Base-by-base conservation (phyloP, 179 eudicot species). In the Patellifolia procumbens region DNA sequence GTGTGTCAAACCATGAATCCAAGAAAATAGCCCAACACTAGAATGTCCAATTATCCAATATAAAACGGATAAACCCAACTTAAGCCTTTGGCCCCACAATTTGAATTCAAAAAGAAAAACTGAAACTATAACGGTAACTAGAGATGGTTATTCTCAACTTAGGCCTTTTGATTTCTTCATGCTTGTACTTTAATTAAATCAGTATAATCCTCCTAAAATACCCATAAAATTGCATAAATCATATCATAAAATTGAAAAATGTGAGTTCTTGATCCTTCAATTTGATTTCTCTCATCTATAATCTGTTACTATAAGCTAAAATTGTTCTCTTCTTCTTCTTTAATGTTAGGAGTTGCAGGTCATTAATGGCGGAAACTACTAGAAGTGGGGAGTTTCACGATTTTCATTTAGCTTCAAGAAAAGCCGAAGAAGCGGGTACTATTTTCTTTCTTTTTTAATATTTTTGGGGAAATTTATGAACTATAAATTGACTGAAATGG, bases 361-460 rank as follows among this genome's bases (percentile, higher is more conserved):
- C 52, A 74, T 73, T 73, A 80, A 89, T 91, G 97, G 97, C 85
- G 86, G 86, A 83, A 74, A 70, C 72, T 60, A 56, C 69, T 34
- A 74, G 81, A 72, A 85, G 81, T 70, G 89, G 80, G 65, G 91
- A 76, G 48, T 45, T 81, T 34, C 89, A 90, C 29, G 97, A 89
- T 59, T 78, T 79, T 72, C 81, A 90, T 59, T 82, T 87, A 82
- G 98, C 96, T 74, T 91, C 96, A 81, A 93, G 99, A 86, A 96
- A 83, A 82, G 94, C 98, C 8, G 92, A 96, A 88, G 98, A 96
- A 87, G 88, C 94, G 78, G 98, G 99, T 92, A 63, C 16, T 26
- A 1, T 31, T 80, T 68, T 65, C 15, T 32, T 11, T 61, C 43
- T n/a, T 39, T 49, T 26, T 31, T 12, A 29, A 10, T 3, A 13